phyloP scores from a whole-genome alignment of 306 rosid species.

The Trifolium fragiferum region DNA sequence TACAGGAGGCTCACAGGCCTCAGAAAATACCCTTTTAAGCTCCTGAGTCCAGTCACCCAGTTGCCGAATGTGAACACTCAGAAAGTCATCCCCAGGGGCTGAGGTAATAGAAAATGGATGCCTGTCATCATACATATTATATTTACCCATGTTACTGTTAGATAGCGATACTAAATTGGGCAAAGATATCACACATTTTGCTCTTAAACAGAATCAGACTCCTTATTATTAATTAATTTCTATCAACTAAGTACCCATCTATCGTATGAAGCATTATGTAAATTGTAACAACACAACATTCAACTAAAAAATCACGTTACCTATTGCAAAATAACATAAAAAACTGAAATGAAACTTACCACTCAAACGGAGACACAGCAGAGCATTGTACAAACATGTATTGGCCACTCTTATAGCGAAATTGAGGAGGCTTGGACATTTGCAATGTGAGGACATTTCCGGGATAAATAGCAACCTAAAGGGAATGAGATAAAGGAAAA shows the following conservation, averaged over 20 bases:
- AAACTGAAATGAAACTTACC: constrained; percentile 58
- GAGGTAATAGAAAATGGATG: constrained; percentile 99
- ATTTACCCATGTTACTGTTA: constrained; percentile 33
- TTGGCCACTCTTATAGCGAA: constrained; percentile 93
- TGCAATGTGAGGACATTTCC: constrained; percentile 95
- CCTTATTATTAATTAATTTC: not conserved
- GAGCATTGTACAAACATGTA: constrained; percentile 99
- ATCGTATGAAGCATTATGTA: constrained; percentile 24
- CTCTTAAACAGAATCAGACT: constrained; percentile 20
- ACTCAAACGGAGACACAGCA: constrained; percentile 96
- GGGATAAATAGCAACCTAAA: constrained; percentile 83
- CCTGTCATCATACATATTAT: constrained; percentile 57
- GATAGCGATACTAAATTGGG: not conserved
- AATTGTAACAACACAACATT: not conserved
- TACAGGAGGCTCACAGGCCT: constrained; percentile 91
- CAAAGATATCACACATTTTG: constrained; percentile 17
- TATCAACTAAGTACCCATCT: not conserved
- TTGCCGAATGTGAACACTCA: constrained; percentile 98
- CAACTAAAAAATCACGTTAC: constrained; percentile 18
- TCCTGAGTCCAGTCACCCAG: constrained; percentile 99
- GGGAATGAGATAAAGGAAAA: not conserved
- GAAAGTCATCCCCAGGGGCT: constrained; percentile 97
- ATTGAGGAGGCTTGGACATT: constrained; percentile 96
- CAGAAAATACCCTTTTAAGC: constrained; percentile 89
- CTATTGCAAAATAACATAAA: constrained; percentile 10